A percentile compares a stretch with the other conserved stretches of the same genome.
Conservation (phyloP, 352 stramenopile species). For the Globisporangium heterothallicum region DNA sequence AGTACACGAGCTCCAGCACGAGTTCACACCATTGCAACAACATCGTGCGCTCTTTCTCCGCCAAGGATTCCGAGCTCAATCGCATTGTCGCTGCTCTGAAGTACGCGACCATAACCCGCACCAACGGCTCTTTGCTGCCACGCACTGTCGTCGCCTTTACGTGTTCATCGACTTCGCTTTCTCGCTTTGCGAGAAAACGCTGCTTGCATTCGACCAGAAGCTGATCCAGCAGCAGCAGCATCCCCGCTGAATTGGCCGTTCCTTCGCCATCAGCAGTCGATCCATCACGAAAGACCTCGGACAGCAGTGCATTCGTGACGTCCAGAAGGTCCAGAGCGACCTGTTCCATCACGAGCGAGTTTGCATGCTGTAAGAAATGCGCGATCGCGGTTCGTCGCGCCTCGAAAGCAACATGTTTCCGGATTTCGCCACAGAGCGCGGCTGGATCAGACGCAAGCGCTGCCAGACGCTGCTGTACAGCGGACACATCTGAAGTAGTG, state of each 20-base stretch:
- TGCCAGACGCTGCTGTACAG: neutral
- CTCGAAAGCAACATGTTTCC: neutral
- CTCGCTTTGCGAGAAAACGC: neutral
- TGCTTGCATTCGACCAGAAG: neutral
- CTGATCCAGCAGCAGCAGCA: conserved; percentile 4
- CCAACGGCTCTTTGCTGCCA: neutral
- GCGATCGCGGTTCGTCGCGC: neutral
- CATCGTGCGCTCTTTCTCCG: conserved; percentile 4
- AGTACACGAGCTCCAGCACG: conserved; percentile 5
- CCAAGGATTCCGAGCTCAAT: neutral
- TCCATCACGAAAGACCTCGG: neutral
- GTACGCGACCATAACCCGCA: neutral
- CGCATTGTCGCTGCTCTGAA: conserved; percentile 3
- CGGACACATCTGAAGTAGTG: no score
- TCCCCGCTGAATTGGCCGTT: neutral
- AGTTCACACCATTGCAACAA: conserved; percentile 12
- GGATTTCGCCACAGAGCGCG: conserved; percentile 2
- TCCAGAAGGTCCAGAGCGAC: conserved; percentile 1
- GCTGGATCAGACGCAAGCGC: neutral
- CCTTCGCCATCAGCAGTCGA: neutral
- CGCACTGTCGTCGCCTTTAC: neutral
- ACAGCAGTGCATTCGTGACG: neutral
- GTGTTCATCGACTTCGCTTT: neutral
- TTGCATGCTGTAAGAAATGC: neutral
- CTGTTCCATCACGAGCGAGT: neutral